Evolutionary conservation across 169 alveolate genomes (phyloP).

Genomic region (Eimeria maxima): DNA sequence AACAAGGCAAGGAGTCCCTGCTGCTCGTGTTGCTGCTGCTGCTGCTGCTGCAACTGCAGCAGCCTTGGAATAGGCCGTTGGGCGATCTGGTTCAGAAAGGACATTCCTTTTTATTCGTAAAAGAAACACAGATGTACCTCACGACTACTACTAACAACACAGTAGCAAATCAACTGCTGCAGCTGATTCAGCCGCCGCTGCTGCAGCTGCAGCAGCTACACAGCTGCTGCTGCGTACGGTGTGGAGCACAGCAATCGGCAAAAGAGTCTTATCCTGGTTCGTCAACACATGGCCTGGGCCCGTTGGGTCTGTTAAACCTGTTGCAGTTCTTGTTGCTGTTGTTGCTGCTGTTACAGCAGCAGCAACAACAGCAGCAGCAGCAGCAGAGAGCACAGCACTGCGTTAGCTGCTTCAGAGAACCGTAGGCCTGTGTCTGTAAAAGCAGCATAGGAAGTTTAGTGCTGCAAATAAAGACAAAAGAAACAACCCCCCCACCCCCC

Average conservation of each 20-base stretch:
- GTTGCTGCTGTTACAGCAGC: background rate
- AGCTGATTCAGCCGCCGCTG: background rate
- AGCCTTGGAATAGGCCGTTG: background rate
- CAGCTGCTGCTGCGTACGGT: background rate
- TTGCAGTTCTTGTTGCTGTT: slow-evolving; percentile 2
- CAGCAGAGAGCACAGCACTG: background rate
- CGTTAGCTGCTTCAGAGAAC: background rate
- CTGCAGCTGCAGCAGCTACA: background rate
- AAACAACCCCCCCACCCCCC: background rate
- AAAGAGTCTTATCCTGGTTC: background rate
- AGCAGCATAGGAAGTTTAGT: background rate
- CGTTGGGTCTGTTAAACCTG: background rate
- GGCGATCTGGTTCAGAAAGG: too few relatives aligned
- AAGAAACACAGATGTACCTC: too few relatives aligned
- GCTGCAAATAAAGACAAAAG: background rate
- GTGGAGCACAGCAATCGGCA: background rate
- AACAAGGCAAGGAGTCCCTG: background rate
- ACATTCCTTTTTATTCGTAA: too few relatives aligned
- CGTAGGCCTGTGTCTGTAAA: background rate
- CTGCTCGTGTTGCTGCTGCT: background rate
- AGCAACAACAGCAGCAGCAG: too few relatives aligned
- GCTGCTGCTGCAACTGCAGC: slow-evolving; percentile 66
- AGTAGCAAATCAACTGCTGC: too few relatives aligned
- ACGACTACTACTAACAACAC: too few relatives aligned
- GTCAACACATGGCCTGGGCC: background rate